Percentiles rank a stretch among this genome's conserved stretches.
Conservation (phyloP, 2,329 filamentous ascomycete species). For the Penicillium sp. region DNA sequence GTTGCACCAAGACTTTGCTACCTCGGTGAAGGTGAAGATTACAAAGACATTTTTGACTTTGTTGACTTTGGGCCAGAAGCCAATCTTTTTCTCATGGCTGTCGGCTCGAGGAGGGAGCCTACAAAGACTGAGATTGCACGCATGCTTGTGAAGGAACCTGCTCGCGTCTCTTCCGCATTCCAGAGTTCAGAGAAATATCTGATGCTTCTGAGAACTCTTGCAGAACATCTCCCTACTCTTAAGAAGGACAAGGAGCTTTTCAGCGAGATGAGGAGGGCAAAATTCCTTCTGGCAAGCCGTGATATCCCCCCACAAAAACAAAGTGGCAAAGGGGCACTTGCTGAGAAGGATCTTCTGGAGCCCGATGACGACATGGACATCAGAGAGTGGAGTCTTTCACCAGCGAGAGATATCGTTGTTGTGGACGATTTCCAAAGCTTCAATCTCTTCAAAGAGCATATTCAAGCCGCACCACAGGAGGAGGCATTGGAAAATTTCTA, state of each 20-base stretch:
- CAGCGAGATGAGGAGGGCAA: slow-evolving; percentile 72
- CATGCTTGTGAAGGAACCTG: slow-evolving; percentile 82
- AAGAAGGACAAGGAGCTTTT: slow-evolving; percentile 81
- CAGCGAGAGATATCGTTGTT: slow-evolving; percentile 73
- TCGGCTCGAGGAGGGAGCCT: slow-evolving; percentile 89
- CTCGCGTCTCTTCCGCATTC: slow-evolving; percentile 77
- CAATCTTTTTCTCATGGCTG: slow-evolving; percentile 84
- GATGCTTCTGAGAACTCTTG: slow-evolving; percentile 77
- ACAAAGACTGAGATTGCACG: slow-evolving; percentile 83
- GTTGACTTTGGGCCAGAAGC: slow-evolving; percentile 89
- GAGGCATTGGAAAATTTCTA: slow-evolving; percentile 87
- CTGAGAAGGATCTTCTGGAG: slow-evolving; percentile 50
- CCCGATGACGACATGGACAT: slow-evolving; percentile 67
- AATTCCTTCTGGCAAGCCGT: slow-evolving; percentile 82
- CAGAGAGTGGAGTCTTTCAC: slow-evolving; percentile 77
- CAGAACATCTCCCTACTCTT: slow-evolving; percentile 70
- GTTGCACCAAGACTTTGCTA: slow-evolving; percentile 77
- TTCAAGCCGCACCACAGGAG: slow-evolving; percentile 89
- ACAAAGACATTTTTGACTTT: slow-evolving; percentile 93
- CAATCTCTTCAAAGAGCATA: slow-evolving; percentile 79
- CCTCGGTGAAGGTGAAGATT: slow-evolving; percentile 72
- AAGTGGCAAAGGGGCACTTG: slow-evolving; percentile 18
- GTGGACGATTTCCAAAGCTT: slow-evolving; percentile 90
- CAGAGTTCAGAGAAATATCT: slow-evolving; percentile 86
- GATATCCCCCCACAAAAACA: slow-evolving; percentile 59